Evolutionary conservation across 768 basidiomycete species (phyloP).

Genomic region (Lactarius quietus): DNA sequence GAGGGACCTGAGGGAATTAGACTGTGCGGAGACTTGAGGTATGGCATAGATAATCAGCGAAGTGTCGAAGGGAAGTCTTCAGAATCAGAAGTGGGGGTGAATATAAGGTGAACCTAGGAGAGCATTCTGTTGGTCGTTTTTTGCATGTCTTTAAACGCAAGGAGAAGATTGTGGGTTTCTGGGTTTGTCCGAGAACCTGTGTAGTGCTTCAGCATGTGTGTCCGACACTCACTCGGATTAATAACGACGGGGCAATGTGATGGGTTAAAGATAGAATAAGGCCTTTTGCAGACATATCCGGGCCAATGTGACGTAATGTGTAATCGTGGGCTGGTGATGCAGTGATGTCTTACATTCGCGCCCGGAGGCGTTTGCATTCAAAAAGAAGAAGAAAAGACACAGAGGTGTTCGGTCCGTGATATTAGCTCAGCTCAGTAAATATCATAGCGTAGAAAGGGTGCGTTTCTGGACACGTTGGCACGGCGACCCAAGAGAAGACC

Average conservation of each 20-base stretch:
- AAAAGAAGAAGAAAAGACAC: too few relatives aligned
- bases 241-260: not conserved
- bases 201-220: not conserved
- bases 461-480: not conserved
- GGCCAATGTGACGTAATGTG: too few relatives aligned
- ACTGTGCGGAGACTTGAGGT: slow-evolving; percentile 2
- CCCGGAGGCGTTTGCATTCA: too few relatives aligned
- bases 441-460: not conserved
- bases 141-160: not conserved
- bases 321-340: too few relatives aligned
- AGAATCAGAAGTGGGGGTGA: too few relatives aligned
- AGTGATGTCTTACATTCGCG: too few relatives aligned
- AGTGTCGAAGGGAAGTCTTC: not conserved
- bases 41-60: not conserved
- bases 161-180: slow-evolving; percentile 11
- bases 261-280: not conserved
- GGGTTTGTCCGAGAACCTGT: not conserved
- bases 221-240: not conserved
- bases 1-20: not conserved
- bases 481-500: not conserved
- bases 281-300: too few relatives aligned
- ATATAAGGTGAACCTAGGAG: not conserved
- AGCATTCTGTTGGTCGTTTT: not conserved
- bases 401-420: not conserved
- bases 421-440: not conserved